Conservation (phyloP, 805 yeast species). For the Wickerhamomyces sydowiorum region DNA sequence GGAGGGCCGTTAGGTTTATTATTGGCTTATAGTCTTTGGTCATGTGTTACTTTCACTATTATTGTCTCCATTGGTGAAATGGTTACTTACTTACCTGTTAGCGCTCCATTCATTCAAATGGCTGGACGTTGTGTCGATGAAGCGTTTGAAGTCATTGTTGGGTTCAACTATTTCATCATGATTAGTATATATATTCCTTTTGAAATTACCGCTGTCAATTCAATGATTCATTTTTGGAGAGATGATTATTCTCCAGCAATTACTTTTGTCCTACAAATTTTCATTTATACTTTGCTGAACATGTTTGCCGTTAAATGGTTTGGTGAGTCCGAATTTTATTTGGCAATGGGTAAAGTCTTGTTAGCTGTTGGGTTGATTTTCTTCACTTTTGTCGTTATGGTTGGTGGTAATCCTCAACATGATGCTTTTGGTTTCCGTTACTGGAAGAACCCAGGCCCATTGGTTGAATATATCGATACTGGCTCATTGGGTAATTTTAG, state of each 20-base stretch:
- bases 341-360: conserved; percentile 65
- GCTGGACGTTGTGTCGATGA: conserved; percentile 60
- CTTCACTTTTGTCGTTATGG: conserved; percentile 75
- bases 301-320: conserved; percentile 66
- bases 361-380: conserved; percentile 66
- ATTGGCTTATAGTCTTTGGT: conserved; percentile 58
- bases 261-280: conserved; percentile 58
- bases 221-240: conserved; percentile 68
- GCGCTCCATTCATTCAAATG: conserved; percentile 59
- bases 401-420: conserved; percentile 77
- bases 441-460: conserved; percentile 45
- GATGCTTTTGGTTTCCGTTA: conserved; percentile 54
- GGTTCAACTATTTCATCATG: conserved; percentile 56
- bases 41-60: conserved; percentile 57
- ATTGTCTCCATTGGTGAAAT: conserved; percentile 60
- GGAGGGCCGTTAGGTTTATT: conserved; percentile 54
- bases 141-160: conserved; percentile 64
- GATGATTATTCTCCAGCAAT: conserved; percentile 69
- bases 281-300: conserved; percentile 56
- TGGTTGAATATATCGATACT: conserved; percentile 46
- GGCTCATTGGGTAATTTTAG: conserved; percentile 59
- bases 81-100: conserved; percentile 55
- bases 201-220: conserved; percentile 60
- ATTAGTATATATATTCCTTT: conserved; percentile 54
- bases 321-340: conserved; percentile 80